Evolutionary conservation across 192 early-diverging fungal species (phyloP).

Genomic region (Umbelopsis isabellina): DNA sequence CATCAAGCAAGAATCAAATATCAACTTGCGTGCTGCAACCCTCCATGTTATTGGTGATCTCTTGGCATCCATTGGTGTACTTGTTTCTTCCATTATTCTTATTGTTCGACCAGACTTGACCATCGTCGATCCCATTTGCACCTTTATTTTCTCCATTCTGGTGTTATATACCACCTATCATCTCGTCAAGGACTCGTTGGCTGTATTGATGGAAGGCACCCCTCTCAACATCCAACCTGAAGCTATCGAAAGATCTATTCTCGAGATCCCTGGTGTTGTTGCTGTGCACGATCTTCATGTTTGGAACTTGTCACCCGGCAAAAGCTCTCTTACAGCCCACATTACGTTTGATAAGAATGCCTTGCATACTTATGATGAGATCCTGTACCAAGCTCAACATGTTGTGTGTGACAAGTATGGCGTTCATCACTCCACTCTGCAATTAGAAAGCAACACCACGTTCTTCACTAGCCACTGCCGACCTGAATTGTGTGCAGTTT

Average conservation of each 20-base stretch:
- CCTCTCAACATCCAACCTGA: conserved; percentile 55
- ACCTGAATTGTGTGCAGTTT: conserved; percentile 44
- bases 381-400: conserved; percentile 53
- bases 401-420: conserved; percentile 53
- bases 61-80: conserved; percentile 78
- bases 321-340: conserved; percentile 42
- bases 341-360: conserved; percentile 36
- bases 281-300: conserved; percentile 60
- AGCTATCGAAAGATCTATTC: conserved; percentile 43
- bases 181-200: conserved; percentile 64
- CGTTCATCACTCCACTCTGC: conserved; percentile 60
- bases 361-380: conserved; percentile 45
- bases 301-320: conserved; percentile 60
- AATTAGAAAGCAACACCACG: conserved; percentile 48
- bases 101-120: conserved; percentile 57
- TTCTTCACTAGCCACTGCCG: conserved; percentile 51
- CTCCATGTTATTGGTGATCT: conserved; percentile 84
- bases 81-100: conserved; percentile 75
- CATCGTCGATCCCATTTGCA: conserved; percentile 80
- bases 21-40: conserved; percentile 73
- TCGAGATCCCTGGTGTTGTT: conserved; percentile 48
- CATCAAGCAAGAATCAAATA: conserved; percentile 53
- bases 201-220: conserved; percentile 77
- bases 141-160: conserved; percentile 78
- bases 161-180: conserved; percentile 73